Evolutionary conservation across 75 land plant species (phyloP), one percentile per base, ranked within the genome.

Genomic region (Selaginella tamariscina): DNA sequence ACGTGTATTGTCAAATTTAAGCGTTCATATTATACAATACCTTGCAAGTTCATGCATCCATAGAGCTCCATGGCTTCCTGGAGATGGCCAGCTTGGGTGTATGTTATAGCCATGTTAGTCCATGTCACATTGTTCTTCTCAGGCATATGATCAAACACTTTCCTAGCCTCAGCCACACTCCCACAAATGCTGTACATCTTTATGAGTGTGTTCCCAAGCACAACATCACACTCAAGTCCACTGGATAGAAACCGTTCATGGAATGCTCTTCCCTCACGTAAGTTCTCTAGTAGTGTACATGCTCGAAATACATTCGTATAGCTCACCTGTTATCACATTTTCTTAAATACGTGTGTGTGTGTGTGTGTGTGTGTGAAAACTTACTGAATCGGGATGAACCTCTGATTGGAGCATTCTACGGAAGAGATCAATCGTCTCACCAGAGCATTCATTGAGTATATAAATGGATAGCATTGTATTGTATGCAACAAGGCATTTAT

Each of bases 151-250:
- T 39, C 49, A 15, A 39, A 39, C 5, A 15, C 49, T 5, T 39
- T 5, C 49, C 49, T 39, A 5, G 62, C 5, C 62, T 59, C 62
- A 9, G 2, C 62, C 62, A 59, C 27, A 26, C 62, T 59, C 18
- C 62, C 62, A n/a, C 62, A 59, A 8, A 23, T n/a, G 26, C 62
- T 59, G 21, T 59, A 59, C 62, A 59, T 59, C 21, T 59, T 27
- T 9, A 59, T n/a, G 26, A 59, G 62, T 9, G 62, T 59, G 26
- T 59, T 59, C 23, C 26, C 62, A 59, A 59, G n/a, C 8, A 26
- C 26, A 8, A 26, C 26, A 21, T 59, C 62, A 5, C n/a, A 8
- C 26, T 59, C 23, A 9, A 59, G 5, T 59, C 62, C 62, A 21
- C 26, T 59, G 23, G 23, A 8, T n/a, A 26, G 8, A 21, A 8